Conservation (phyloP, 2,329 filamentous ascomycete genomes). For the Coniochaeta sp. region DNA sequence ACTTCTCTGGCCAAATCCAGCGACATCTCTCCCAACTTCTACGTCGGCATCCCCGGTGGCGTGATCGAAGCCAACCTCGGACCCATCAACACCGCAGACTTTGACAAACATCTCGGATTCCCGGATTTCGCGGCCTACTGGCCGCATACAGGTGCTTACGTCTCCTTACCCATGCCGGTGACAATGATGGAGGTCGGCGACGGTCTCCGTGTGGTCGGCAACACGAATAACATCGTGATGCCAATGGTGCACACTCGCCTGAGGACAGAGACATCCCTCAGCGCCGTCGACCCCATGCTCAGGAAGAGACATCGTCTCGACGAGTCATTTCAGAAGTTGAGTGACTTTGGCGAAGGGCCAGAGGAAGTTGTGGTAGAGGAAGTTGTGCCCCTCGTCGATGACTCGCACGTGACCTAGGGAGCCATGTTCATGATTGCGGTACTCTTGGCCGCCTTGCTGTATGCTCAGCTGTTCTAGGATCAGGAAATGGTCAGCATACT, state of each 20-base stretch:
- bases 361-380: too few species aligned
- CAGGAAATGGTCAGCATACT: background rate
- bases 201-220: slow-evolving; percentile 10
- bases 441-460: background rate
- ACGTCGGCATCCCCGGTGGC: slow-evolving; percentile 39
- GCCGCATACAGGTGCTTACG: slow-evolving; percentile 7
- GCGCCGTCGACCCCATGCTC: slow-evolving; percentile 2
- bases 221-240: slow-evolving; percentile 10
- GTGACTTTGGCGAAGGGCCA: too few species aligned
- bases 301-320: slow-evolving; percentile 16
- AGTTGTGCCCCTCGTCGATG: too few species aligned
- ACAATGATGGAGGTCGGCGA: slow-evolving; percentile 20
- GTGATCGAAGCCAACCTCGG: slow-evolving; percentile 34
- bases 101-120: slow-evolving; percentile 9
- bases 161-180: slow-evolving; percentile 7
- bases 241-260: slow-evolving; percentile 9
- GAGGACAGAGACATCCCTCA: slow-evolving; percentile 1
- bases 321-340: slow-evolving; percentile 12
- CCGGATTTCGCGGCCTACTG: background rate
- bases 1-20: slow-evolving; percentile 36
- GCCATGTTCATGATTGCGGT: background rate
- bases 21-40: slow-evolving; percentile 38
- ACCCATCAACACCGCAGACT: slow-evolving; percentile 2
- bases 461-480: background rate
- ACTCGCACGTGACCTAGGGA: too few species aligned